These are phyloP conservation scores for Mrakia frigida DNA, from an alignment of 768 basidiomycete species.

Conservation along the genomic window DNA sequence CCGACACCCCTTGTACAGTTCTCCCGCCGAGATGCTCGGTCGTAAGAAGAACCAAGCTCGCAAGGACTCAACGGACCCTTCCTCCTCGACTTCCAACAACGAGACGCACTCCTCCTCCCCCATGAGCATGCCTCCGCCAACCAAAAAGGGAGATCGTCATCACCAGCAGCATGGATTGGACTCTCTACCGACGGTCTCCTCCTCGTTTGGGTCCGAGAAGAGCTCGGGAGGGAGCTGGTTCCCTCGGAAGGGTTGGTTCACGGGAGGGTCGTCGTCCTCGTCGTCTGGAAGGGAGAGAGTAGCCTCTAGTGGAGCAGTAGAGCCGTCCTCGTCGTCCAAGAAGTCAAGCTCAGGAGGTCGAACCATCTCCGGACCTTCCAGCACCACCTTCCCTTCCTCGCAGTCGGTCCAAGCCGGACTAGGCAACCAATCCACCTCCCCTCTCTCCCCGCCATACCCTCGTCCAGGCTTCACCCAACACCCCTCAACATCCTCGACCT, in stretches of 20 bases:
- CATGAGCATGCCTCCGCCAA: neutral
- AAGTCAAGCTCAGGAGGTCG: neutral
- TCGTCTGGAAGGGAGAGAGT: neutral
- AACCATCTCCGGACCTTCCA: neutral
- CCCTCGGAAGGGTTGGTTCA: constrained; percentile 3
- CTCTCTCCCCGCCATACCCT: constrained; percentile 4
- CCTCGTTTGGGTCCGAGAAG: constrained; percentile 11
- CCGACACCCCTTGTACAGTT: neutral
- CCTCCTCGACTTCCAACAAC: neutral
- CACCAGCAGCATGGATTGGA: neutral
- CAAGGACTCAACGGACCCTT: neutral
- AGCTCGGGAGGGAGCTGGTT: constrained; percentile 14
- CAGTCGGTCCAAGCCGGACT: constrained; percentile 9
- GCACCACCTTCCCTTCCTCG: constrained; percentile 1
- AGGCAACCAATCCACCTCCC: neutral
- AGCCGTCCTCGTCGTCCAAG: neutral
- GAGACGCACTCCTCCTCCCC: neutral
- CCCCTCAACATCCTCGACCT: neutral
- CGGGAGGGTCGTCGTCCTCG: neutral
- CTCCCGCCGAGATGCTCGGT: neutral
- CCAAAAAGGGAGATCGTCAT: neutral
- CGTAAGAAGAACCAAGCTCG: constrained; percentile 4
- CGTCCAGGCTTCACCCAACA: constrained; percentile 14
- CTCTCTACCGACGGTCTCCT: neutral
- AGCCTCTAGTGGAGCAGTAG: neutral